Base-by-base conservation (phyloP, 805 yeast species). In the Candida bentonensis region DNA sequence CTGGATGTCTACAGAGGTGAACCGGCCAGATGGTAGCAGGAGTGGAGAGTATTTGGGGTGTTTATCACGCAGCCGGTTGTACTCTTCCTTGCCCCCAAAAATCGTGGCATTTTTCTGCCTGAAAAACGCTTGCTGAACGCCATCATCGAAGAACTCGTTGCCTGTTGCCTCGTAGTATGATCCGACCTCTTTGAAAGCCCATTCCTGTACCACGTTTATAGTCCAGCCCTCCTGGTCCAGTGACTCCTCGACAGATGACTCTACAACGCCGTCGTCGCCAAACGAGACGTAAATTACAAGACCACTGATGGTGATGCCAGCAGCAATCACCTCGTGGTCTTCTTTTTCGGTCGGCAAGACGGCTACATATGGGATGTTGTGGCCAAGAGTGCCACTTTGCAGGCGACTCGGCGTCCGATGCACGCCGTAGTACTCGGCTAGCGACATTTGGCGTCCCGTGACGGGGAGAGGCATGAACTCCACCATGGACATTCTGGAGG, bases 171-270 rank as follows among this genome's bases (percentile, higher is more conserved):
- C 69, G n/a, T 60, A 54, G 2, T 76, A 47, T 3, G 73, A 65
- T 28, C 60, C 55, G 3, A 78, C 84, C n/a, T 61, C 60, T 45
- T 67, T 64, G 60, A 79, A 78, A 44, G 56, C 64, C 3, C 50
- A 50, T 1, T 63, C 55, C 20, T 60, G 57, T 1, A 78, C 55
- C 9, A 64, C 64, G 41, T 61, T 63, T 4, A 68, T 59, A 0
- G 79, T 68, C 84, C 85, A 79, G 23, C 69, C 74, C 45, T 68
- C 71, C 40, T 72, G 78, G 5, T 60, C 60, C 22, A 74, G 44
- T 9, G 47, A 4, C n/a, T 30, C 36, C n/a, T 30, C 36, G 7
- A 30, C 36, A 17, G 13, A 13, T 25, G 22, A 47, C 48, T n/a
- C 44, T 41, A 23, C 40, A 46, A 13, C 39, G 13, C 49, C 52